Percentiles rank a stretch among this genome's conserved stretches.
Conservation (phyloP, 306 rosid species). For the Morella rubra region DNA sequence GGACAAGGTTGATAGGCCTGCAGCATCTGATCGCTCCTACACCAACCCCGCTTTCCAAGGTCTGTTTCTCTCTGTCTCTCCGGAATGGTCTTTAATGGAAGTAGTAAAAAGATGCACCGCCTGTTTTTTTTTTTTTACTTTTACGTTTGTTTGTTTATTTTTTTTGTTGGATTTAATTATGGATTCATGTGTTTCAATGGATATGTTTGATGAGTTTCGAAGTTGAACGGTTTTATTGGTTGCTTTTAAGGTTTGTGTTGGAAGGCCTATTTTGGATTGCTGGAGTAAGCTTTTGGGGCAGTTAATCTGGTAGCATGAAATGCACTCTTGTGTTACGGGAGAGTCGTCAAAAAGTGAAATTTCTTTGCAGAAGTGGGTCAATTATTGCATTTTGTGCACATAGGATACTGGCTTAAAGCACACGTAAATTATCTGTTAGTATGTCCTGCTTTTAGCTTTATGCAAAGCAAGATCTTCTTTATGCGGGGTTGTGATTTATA, state of each 20-base stretch:
- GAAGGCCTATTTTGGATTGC: constrained; percentile 3
- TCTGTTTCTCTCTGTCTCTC: constrained; percentile 24
- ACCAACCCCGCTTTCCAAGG: constrained; percentile 77
- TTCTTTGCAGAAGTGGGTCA: constrained; percentile 1
- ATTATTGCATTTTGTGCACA: background rate
- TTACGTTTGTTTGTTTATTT: no score
- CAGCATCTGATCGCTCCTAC: constrained; percentile 47
- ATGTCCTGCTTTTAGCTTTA: constrained; percentile 5
- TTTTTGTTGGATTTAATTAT: constrained; percentile 14
- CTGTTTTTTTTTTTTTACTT: background rate
- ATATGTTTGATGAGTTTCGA: constrained; percentile 16
- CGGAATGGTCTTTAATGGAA: constrained; percentile 15
- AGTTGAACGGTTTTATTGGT: constrained; percentile 9
- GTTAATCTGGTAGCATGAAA: background rate
- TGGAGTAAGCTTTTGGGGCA: constrained; percentile 5
- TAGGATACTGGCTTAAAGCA: constrained; percentile 4
- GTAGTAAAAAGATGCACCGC: background rate
- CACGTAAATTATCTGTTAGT: constrained; percentile 22
- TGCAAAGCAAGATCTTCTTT: background rate
- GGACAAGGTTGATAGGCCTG: constrained; percentile 40
- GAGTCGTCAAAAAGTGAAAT: background rate
- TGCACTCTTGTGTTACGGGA: background rate
- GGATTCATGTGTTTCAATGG: constrained; percentile 28
- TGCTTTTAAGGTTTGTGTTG: constrained; percentile 24
- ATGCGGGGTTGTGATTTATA: background rate